These are phyloP conservation scores for Pseudomonodictys pantanalensis DNA, from an alignment of 495 filamentous ascomycete species.

Conservation along the genomic window DNA sequence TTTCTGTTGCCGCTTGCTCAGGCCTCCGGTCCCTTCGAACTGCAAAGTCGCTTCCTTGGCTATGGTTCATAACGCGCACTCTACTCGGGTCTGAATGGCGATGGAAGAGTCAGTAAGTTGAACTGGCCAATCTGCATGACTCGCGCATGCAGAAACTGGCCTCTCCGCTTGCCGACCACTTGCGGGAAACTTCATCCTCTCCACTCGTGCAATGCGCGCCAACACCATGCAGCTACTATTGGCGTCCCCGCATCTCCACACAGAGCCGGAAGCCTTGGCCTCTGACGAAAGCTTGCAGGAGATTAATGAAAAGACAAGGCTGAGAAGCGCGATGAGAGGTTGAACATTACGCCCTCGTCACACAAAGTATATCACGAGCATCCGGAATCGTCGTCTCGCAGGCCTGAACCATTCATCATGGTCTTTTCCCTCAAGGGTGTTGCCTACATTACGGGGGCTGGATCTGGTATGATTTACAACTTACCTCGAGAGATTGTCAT, in stretches of 20 bases:
- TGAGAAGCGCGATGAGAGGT: too few species aligned
- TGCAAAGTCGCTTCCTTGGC: neutral
- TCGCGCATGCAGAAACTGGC: neutral
- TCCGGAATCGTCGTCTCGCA: too few species aligned
- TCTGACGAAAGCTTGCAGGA: too few species aligned
- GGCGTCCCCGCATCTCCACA: too few species aligned
- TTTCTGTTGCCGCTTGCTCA: neutral
- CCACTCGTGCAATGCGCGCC: neutral
- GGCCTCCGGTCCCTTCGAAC: neutral
- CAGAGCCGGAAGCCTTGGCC: too few species aligned
- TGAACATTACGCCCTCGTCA: too few species aligned
- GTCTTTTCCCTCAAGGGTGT: slow-evolving; percentile 39
- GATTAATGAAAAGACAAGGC: too few species aligned
- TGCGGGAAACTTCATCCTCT: slow-evolving; percentile 15
- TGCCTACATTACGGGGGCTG: slow-evolving; percentile 46
- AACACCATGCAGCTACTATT: neutral
- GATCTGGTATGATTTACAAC: slow-evolving; percentile 36
- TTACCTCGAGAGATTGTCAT: neutral
- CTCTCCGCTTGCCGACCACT: slow-evolving; percentile 3
- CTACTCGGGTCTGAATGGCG: too few species aligned
- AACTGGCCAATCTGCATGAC: neutral
- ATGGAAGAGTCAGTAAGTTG: too few species aligned
- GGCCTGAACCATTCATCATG: too few species aligned
- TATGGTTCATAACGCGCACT: neutral
- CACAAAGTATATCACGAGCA: too few species aligned